These are phyloP conservation scores for Hirschioporus abietinus DNA, from an alignment of 768 basidiomycete species.

Conservation along the genomic window DNA sequence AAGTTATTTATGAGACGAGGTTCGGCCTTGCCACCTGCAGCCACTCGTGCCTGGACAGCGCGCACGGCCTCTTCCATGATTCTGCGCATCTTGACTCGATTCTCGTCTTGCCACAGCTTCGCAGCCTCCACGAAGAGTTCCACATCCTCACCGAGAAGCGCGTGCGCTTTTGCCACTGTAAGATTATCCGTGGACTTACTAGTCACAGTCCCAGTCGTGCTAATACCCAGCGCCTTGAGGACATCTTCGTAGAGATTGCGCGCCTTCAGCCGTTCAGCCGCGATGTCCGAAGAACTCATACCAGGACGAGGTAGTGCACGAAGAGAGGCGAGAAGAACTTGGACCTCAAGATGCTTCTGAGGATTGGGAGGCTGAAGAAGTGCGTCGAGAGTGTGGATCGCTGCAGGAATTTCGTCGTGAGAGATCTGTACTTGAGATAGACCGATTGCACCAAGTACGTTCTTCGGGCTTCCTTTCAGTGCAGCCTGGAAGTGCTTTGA, in stretches of 20 bases:
- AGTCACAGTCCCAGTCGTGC: constrained; percentile 32
- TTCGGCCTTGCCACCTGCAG: constrained; percentile 36
- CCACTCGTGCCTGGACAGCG: constrained; percentile 44
- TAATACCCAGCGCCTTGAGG: constrained; percentile 51
- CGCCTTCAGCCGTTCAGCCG: constrained; percentile 66
- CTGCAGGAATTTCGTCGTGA: constrained; percentile 76
- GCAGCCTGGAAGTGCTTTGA: constrained; percentile 65
- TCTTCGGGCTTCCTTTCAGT: constrained; percentile 63
- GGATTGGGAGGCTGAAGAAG: constrained; percentile 62
- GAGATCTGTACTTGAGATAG: constrained; percentile 84
- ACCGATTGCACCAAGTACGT: constrained; percentile 76
- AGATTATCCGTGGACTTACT: neutral
- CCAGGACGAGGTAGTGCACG: constrained; percentile 80
- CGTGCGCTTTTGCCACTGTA: constrained; percentile 12
- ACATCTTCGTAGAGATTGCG: constrained; percentile 80
- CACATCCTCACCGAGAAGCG: constrained; percentile 62
- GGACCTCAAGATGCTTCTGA: constrained; percentile 74
- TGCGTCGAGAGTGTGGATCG: constrained; percentile 80
- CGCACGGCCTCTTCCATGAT: constrained; percentile 71
- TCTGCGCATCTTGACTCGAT: constrained; percentile 62
- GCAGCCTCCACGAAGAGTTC: constrained; percentile 92
- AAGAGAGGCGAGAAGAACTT: constrained; percentile 83
- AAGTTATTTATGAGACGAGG: constrained; percentile 79
- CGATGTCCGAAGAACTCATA: constrained; percentile 65
- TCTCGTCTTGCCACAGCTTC: constrained; percentile 81